Evolutionary conservation across 345 rosid genomes (phyloP).

Genomic region (Passiflora organensis): DNA sequence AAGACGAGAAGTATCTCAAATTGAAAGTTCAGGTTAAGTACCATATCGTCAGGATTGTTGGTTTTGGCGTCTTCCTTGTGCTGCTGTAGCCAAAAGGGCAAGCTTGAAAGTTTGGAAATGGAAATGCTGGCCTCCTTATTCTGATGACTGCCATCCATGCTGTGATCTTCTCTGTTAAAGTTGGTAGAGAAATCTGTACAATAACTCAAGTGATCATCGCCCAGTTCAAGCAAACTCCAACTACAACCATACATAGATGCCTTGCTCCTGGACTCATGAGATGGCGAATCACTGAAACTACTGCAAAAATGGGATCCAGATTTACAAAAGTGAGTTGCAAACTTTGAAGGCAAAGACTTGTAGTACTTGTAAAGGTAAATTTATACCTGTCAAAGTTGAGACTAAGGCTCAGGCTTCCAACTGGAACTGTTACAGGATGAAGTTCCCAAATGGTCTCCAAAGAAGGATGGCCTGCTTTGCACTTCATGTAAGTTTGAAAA

Average conservation of each 20-base stretch:
- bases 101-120: conserved; percentile 32
- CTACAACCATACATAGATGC: conserved; percentile 17
- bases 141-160: conserved; percentile 13
- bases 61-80: conserved; percentile 49
- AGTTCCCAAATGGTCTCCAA: conserved; percentile 58
- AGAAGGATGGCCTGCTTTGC: conserved; percentile 59
- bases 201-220: conserved; percentile 23
- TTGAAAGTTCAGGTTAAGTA: conserved; percentile 8
- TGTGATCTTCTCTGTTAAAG: conserved; percentile 44
- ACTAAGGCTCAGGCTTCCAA: conserved; percentile 51
- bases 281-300: conserved; percentile 33
- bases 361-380: neutral
- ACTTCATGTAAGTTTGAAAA: conserved; percentile 49
- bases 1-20: neutral
- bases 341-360: neutral
- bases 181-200: conserved; percentile 45
- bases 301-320: neutral
- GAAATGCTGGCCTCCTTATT: conserved; percentile 16
- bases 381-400: conserved; percentile 51
- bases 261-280: conserved; percentile 29
- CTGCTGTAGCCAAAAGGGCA: conserved; percentile 81
- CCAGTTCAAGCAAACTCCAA: conserved; percentile 32
- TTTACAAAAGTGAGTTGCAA: neutral
- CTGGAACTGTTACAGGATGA: conserved; percentile 44
- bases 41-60: conserved; percentile 30